Percentiles rank a stretch among this genome's conserved stretches.
Evolutionary conservation across 805 yeast genomes (phyloP).

Genomic region (Candida pseudoglaebosa): DNA sequence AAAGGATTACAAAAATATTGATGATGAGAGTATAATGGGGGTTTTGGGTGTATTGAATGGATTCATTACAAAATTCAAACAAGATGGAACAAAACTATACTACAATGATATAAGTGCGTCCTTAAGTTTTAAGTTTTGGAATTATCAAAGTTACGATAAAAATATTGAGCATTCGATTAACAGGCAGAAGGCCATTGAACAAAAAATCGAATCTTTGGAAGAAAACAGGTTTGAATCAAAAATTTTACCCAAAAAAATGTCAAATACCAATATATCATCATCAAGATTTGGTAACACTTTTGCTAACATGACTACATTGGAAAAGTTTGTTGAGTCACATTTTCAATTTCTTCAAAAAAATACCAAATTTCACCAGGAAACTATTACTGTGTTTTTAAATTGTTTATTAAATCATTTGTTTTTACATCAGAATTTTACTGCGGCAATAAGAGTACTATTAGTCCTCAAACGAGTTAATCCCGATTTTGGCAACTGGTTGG

Average conservation of each 20-base stretch:
- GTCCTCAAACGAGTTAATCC: constrained; percentile 15
- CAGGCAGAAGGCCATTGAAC: constrained; percentile 9
- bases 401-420: constrained; percentile 34
- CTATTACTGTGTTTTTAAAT: constrained; percentile 28
- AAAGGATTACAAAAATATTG: constrained; percentile 5
- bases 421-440: constrained; percentile 33
- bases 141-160: constrained; percentile 21
- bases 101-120: constrained; percentile 28
- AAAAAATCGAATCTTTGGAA: constrained; percentile 9
- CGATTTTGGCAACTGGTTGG: constrained; percentile 20
- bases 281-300: constrained; percentile 30
- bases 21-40: constrained; percentile 24
- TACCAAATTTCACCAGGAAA: constrained; percentile 10
- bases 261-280: constrained; percentile 21
- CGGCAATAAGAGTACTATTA: constrained; percentile 18
- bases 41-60: constrained; percentile 31
- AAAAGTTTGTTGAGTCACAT: constrained; percentile 21
- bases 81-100: constrained; percentile 10
- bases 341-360: constrained; percentile 15
- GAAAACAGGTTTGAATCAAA: constrained; percentile 1
- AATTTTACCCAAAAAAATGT: constrained; percentile 15
- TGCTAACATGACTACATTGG: constrained; percentile 23
- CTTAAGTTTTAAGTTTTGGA: constrained; percentile 26
- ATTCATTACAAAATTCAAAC: constrained; percentile 15
- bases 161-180: constrained; percentile 15